A percentile compares a stretch with the other conserved stretches of the same genome.
Conservation (phyloP, 805 yeast genomes). For the Tetrapisispora phaffii region DNA sequence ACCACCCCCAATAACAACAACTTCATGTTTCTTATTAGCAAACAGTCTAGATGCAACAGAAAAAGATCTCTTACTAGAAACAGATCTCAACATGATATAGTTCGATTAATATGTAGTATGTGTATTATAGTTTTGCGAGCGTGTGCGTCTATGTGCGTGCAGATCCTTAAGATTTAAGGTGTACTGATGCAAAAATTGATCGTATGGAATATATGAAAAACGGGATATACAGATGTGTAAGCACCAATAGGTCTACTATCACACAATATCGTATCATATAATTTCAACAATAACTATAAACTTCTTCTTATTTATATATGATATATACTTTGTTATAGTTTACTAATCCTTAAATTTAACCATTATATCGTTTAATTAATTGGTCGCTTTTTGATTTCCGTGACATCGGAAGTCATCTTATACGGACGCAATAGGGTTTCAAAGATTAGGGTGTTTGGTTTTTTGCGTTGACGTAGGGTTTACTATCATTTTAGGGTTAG, state of each 20-base stretch:
- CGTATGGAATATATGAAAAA: background rate
- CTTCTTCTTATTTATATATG: no score
- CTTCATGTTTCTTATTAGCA: constrained; percentile 45
- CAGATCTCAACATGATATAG: constrained; percentile 1
- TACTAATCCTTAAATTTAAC: background rate
- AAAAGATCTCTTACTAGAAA: background rate
- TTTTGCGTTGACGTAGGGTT: no score
- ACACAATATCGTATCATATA: background rate
- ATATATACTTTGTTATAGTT: no score
- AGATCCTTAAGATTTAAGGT: no score
- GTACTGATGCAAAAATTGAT: no score
- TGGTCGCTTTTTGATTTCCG: background rate
- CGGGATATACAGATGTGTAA: background rate
- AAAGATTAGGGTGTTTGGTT: background rate
- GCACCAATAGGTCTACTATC: background rate
- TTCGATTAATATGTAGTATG: background rate
- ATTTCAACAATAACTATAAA: no score
- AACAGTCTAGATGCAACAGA: background rate
- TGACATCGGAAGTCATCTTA: background rate
- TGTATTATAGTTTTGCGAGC: background rate
- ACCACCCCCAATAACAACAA: constrained; percentile 96
- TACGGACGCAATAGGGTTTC: background rate
- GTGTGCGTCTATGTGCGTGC: no score
- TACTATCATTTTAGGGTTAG: background rate
- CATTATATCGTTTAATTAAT: no score